Evolutionary conservation across 1,284 basidiomycete genomes (phyloP), one percentile per base, ranked within the genome.

Genomic region (Ganoderma boninense): DNA sequence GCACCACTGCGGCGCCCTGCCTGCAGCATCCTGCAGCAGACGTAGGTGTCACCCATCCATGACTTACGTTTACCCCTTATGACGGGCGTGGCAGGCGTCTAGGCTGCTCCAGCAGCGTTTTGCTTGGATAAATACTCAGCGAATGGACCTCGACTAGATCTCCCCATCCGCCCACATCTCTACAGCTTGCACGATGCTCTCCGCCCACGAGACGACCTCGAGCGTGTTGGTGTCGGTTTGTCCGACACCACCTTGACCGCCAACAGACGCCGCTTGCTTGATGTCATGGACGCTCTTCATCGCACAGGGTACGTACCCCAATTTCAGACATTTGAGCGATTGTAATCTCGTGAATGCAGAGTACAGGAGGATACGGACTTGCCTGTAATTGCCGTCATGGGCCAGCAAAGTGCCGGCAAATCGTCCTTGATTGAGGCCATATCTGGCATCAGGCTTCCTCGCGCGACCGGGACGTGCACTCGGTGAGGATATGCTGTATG

Each of bases 401-500:
- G 79, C 10, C 73, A 72, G 14, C 79, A 79, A 73, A 91, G 89
- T 60, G 89, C 90, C 0, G 93, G 92, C 0, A 94, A 94, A 73
- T 92, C 90, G 0, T 92, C 91, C 0, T 82, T 94, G 1, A 92
- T 94, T 16, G 92, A 94, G 74, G 86, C 90, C 0, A 92, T 94
- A 38, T 92, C 89, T n/a, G 91, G 91, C 0, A 87, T 94, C 63
- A 90, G 85, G 0, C 80, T 94, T 0, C 92, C 92, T 26, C 86
- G 92, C 7, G 89, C 90, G 2, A 79, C 82, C 23, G 88, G 88
- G 0, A 89, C 89, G 0, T 94, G 92, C 72, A 95, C 93, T 0
- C 83, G 92, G 90, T 80, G 49, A 43, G 65, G 56, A 32, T 0
- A 32, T 32, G 32, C 32, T 13, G 49, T 20, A 23, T 52, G 49